These are phyloP conservation scores for Leccinellum albellum DNA, from an alignment of 768 basidiomycete species.

Conservation along the genomic window DNA sequence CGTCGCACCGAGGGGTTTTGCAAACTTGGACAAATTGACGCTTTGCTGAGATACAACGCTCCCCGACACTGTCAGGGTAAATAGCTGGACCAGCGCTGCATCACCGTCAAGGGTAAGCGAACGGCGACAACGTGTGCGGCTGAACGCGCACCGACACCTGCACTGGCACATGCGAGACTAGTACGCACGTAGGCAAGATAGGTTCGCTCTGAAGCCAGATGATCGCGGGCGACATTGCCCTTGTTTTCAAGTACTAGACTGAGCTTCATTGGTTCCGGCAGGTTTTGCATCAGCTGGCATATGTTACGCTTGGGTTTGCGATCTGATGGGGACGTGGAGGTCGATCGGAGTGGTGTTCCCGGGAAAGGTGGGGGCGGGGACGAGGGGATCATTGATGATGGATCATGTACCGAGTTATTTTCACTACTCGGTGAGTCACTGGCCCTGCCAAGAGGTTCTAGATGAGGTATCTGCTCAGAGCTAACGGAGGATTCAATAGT, in stretches of 20 bases:
- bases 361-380: neutral
- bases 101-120: neutral
- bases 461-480: constrained; percentile 17
- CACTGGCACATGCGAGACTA: constrained; percentile 53
- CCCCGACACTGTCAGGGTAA: constrained; percentile 32
- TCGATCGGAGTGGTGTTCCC: neutral
- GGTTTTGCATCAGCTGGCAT: neutral
- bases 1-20: constrained; percentile 52
- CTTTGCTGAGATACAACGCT: neutral
- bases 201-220: constrained; percentile 60
- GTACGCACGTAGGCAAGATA: constrained; percentile 65
- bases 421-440: constrained; percentile 9
- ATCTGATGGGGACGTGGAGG: neutral
- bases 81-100: constrained; percentile 52
- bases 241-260: constrained; percentile 48
- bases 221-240: constrained; percentile 62
- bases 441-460: constrained; percentile 16
- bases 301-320: neutral
- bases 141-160: constrained; percentile 52
- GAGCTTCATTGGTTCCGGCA: constrained; percentile 15
- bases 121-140: neutral
- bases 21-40: constrained; percentile 28
- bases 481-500: constrained; percentile 1
- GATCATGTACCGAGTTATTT: constrained; percentile 4
- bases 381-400: neutral